Evolutionary conservation across 2,329 filamentous ascomycete species (phyloP).

Genomic region (Aspergillus brasiliensis): DNA sequence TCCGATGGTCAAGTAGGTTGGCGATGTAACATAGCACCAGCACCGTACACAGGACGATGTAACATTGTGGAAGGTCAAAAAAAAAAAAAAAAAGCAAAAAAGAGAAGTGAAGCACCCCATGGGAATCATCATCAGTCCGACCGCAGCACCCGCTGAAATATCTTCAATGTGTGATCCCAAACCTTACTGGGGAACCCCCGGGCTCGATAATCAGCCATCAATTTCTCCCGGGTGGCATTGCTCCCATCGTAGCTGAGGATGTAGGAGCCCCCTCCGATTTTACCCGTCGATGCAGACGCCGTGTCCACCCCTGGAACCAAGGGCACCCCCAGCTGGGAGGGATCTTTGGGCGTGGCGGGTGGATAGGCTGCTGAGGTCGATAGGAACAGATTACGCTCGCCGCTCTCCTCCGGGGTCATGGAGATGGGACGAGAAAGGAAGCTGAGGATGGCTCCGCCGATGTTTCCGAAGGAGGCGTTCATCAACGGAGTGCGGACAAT

Average conservation of each 20-base stretch:
- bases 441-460: constrained; percentile 26
- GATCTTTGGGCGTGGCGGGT: constrained; percentile 8
- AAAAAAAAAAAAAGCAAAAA: too few relatives aligned
- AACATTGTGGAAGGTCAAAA: too few relatives aligned
- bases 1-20: too few relatives aligned
- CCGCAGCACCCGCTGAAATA: constrained; percentile 21
- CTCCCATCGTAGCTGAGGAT: constrained; percentile 29
- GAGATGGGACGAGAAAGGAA: constrained; percentile 18
- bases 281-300: constrained; percentile 27
- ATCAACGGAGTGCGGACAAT: constrained; percentile 50
- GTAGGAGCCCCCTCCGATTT: constrained; percentile 33
- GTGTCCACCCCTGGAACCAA: constrained; percentile 21
- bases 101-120: too few relatives aligned
- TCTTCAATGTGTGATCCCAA: constrained; percentile 34
- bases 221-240: constrained; percentile 17
- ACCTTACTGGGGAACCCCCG: constrained; percentile 31
- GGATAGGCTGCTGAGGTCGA: constrained; percentile 41
- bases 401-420: constrained; percentile 40
- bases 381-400: constrained; percentile 49
- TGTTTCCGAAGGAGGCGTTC: constrained; percentile 28
- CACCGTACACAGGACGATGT: too few relatives aligned
- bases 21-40: too few relatives aligned
- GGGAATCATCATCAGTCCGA: neutral
- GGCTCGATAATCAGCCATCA: constrained; percentile 32
- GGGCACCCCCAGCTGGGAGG: constrained; percentile 11